Conservation (phyloP, 23 red algal genomes). For the Gracilariopsis chorda region DNA sequence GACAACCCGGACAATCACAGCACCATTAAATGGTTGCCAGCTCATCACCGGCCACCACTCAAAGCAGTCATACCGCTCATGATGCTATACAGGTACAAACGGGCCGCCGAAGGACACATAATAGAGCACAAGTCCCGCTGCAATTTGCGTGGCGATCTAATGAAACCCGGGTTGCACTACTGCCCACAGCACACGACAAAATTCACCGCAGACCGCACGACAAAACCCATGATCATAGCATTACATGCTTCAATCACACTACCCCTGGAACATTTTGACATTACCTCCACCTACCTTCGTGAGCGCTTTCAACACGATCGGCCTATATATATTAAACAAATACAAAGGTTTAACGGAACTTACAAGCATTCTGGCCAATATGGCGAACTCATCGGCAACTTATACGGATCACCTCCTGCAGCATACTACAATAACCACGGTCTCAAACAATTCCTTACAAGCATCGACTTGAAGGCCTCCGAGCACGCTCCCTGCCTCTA, state of each 20-base stretch:
- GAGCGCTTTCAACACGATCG: neutral
- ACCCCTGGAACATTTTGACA: neutral
- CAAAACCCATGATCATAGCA: neutral
- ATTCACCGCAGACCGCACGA: neutral
- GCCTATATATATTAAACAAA: neutral
- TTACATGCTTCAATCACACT: neutral
- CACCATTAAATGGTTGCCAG: too few species aligned
- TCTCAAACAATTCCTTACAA: too few species aligned
- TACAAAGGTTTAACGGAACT: neutral
- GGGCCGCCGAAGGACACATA: too few species aligned
- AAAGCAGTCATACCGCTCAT: too few species aligned
- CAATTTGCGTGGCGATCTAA: neutral
- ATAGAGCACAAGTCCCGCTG: neutral
- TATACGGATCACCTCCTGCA: too few species aligned
- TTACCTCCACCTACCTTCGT: neutral
- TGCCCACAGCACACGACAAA: neutral
- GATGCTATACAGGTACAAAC: too few species aligned
- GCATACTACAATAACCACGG: too few species aligned
- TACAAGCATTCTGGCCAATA: neutral
- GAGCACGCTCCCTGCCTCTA: too few species aligned
- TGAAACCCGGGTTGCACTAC: slow-evolving; percentile 15
- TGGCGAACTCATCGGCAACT: neutral
- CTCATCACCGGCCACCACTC: too few species aligned
- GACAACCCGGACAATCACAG: too few species aligned
- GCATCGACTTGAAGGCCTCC: too few species aligned